Percentiles rank a stretch among this genome's conserved stretches.
Evolutionary conservation across 257 asterid genomes (phyloP).

Genomic region (Plectranthus barbatus): DNA sequence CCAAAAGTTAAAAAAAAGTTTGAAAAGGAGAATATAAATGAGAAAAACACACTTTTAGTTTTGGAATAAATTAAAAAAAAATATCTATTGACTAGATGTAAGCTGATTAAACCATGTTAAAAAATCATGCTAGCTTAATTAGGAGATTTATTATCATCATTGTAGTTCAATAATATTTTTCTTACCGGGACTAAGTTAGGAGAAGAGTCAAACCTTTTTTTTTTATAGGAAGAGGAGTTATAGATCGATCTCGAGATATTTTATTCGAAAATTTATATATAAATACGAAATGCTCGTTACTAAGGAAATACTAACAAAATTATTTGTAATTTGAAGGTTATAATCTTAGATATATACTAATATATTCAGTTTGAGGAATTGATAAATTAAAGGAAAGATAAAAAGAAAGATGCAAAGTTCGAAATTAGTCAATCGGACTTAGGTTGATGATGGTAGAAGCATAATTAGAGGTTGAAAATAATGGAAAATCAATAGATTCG

Average conservation of each 20-base stretch:
- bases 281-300: no score
- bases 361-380: not conserved
- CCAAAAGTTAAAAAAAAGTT: not conserved
- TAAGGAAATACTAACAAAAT: not conserved
- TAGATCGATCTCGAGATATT: no score
- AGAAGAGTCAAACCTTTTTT: no score
- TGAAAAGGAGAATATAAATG: not conserved
- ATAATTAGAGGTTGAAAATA: not conserved
- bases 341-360: not conserved
- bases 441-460: not conserved
- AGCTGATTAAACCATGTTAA: no score
- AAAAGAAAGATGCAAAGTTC: not conserved
- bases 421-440: not conserved
- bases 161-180: no score
- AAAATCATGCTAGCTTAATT: no score
- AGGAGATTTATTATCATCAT: no score
- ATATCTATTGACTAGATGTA: no score
- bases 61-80: no score
- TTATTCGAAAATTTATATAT: no score
- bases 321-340: not conserved
- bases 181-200: no score
- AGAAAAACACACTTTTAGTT: not conserved
- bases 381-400: not conserved
- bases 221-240: no score
- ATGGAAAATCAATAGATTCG: slow-evolving; percentile 9